Conservation (phyloP, 768 basidiomycete species). For the Asterophora lycoperdoides region DNA sequence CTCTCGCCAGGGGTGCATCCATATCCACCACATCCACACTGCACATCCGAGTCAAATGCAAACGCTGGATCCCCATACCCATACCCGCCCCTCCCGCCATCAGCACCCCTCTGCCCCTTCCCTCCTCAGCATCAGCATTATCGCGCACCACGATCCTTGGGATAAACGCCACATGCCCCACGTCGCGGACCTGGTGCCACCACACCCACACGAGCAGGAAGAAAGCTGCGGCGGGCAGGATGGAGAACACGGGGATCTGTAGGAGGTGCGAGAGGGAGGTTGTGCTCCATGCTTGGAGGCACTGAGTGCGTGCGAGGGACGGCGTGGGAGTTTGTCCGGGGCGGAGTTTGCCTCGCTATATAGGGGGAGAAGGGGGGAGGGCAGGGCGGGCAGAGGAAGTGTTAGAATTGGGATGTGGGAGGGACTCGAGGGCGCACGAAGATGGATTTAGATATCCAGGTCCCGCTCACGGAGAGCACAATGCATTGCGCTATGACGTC, state of each 20-base stretch:
- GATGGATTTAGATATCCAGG: conserved; percentile 31
- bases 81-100: too few species aligned
- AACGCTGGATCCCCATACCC: too few species aligned
- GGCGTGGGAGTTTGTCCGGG: conserved; percentile 22
- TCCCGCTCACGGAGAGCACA: conserved; percentile 28
- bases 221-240: conserved; percentile 32
- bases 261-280: conserved; percentile 35
- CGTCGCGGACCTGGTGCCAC: conserved; percentile 36
- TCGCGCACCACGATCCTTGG: too few species aligned
- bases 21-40: too few species aligned
- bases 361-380: too few species aligned
- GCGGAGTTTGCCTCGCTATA: conserved; percentile 30
- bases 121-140: too few species aligned
- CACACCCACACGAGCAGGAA: conserved; percentile 36
- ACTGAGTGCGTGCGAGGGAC: conserved; percentile 33
- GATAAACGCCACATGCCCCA: conserved; percentile 29
- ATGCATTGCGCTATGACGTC: conserved; percentile 36
- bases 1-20: too few species aligned
- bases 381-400: too few species aligned
- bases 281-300: conserved; percentile 34
- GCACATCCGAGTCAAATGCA: too few species aligned
- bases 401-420: background rate
- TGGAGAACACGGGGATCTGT: conserved; percentile 33
- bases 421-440: conserved; percentile 28
- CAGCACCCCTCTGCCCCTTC: too few species aligned